Evolutionary conservation across 805 yeast species (phyloP).

Genomic region (Lipomyces chichibuensis): DNA sequence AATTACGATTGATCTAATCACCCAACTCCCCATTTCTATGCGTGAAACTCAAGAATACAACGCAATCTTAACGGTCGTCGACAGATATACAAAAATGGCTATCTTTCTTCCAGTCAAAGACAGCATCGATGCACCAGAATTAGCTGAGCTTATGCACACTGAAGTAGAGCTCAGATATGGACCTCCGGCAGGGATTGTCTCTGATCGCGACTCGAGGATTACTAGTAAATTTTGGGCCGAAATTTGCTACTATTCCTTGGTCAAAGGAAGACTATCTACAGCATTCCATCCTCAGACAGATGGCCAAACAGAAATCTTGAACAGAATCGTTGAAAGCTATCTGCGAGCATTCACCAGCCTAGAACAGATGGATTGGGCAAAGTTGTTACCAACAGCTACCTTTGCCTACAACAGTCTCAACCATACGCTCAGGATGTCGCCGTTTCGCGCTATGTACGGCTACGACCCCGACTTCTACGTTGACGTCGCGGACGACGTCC

Average conservation of each 20-base stretch:
- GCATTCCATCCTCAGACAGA: conserved; percentile 10
- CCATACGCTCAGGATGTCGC: neutral
- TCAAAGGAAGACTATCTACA: neutral
- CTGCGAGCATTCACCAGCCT: neutral
- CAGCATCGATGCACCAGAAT: conserved; percentile 5
- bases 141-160: conserved; percentile 22
- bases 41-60: conserved; percentile 18
- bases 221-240: conserved; percentile 29
- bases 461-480: neutral
- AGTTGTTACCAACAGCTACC: neutral
- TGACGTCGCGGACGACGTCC: conserved; percentile 4
- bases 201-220: conserved; percentile 34
- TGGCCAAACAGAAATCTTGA: conserved; percentile 9
- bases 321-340: neutral
- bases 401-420: neutral
- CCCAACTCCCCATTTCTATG: neutral
- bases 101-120: conserved; percentile 23
- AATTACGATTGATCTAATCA: neutral
- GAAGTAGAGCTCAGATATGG: conserved; percentile 33
- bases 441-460: neutral
- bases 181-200: conserved; percentile 10
- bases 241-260: neutral
- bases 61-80: conserved; percentile 33
- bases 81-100: conserved; percentile 35
- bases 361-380: neutral